Evolutionary conservation across 192 early-diverging fungal species (phyloP).

Genomic region (Backusella morwellensis): DNA sequence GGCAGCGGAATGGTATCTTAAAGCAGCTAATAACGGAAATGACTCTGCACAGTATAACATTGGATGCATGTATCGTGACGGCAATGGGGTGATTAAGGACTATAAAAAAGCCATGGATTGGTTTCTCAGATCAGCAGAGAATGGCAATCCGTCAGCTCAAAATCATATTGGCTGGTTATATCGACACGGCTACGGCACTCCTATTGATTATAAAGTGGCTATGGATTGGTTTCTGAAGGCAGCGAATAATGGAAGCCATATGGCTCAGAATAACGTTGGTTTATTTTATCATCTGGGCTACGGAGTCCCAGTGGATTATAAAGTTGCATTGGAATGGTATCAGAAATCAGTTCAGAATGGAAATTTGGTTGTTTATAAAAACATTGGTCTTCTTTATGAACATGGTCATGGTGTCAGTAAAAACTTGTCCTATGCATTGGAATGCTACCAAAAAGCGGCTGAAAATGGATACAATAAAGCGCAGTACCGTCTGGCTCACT

Average conservation of each 20-base stretch:
- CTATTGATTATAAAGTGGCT: not conserved
- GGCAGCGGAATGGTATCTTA: conserved; percentile 28
- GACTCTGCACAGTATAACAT: conserved; percentile 53
- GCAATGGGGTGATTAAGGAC: not conserved
- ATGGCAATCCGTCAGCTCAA: not conserved
- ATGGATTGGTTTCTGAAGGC: not conserved
- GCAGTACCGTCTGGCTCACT: not conserved
- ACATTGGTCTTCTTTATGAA: not conserved
- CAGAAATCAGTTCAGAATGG: not conserved
- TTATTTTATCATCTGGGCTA: not conserved
- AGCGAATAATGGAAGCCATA: not conserved
- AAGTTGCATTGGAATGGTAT: not conserved
- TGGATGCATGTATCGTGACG: not conserved
- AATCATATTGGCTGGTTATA: not conserved
- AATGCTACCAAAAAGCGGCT: not conserved
- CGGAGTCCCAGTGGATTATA: not conserved
- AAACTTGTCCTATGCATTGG: not conserved
- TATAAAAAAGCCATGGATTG: not conserved
- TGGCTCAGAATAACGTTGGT: not conserved
- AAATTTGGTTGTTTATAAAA: not conserved
- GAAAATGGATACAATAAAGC: not conserved
- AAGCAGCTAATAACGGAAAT: conserved; percentile 37
- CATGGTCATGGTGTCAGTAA: not conserved
- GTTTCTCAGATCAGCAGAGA: not conserved
- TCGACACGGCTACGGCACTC: not conserved